Evolutionary conservation across 176 grass and related monocot species (phyloP).

Genomic region (Triticum dicoccoides): DNA sequence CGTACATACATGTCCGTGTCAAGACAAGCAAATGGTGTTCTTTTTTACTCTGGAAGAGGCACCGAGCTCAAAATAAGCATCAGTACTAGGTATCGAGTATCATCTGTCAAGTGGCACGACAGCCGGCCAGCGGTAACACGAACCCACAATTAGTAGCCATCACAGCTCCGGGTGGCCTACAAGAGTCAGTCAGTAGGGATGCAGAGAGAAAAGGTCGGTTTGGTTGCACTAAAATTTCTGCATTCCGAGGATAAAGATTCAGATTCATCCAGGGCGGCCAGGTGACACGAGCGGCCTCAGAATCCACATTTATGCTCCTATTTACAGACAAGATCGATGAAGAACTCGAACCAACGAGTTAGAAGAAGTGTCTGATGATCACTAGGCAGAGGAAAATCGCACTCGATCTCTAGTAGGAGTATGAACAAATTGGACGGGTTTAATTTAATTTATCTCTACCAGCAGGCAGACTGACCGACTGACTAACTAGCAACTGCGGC

Average conservation of each 20-base stretch:
- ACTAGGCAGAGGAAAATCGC: conserved; percentile 26
- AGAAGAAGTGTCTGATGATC: background rate
- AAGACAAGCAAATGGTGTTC: background rate
- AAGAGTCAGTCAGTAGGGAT: background rate
- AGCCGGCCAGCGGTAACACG: background rate
- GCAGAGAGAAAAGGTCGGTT: background rate
- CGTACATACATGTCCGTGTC: background rate
- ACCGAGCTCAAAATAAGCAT: background rate
- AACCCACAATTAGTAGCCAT: background rate
- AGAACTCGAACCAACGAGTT: background rate
- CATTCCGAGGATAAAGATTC: conserved; percentile 76
- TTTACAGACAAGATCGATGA: conserved; percentile 39
- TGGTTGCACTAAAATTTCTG: conserved; percentile 41
- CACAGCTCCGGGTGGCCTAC: conserved; percentile 7
- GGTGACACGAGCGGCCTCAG: conserved; percentile 17
- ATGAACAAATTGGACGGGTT: conserved; percentile 55
- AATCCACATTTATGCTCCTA: conserved; percentile 51
- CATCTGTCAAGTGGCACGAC: conserved; percentile 13
- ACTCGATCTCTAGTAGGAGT: conserved; percentile 11
- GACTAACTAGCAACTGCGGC: background rate
- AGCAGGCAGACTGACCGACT: too few relatives aligned
- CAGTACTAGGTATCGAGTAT: conserved; percentile 27
- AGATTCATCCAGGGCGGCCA: conserved; percentile 50
- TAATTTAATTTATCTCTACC: conserved; percentile 44
- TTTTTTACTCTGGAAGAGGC: background rate